Percentiles rank a stretch among this genome's conserved stretches.
phyloP scores from a whole-genome alignment of 208 protist genomes.

The Borovskyia barvae region DNA sequence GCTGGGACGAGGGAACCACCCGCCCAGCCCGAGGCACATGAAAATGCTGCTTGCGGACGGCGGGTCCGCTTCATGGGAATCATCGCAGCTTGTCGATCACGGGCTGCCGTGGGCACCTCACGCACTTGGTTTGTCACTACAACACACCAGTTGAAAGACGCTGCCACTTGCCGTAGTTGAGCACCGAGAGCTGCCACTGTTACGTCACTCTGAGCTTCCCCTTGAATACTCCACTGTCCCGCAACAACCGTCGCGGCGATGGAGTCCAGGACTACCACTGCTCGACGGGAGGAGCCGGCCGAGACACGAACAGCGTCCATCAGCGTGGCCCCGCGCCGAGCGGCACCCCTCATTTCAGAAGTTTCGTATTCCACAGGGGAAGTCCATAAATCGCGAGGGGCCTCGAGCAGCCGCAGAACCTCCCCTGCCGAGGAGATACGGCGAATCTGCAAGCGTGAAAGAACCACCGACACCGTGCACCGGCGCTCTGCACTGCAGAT shows the following conservation, averaged over 20 bases:
- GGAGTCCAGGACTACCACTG: conserved; percentile 69
- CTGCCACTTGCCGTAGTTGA: conserved; percentile 39
- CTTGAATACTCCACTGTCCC: conserved; percentile 6
- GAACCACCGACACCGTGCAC: conserved; percentile 25
- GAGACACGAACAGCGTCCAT: conserved; percentile 18
- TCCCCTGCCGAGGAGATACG: conserved; percentile 31
- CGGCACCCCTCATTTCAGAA: not conserved
- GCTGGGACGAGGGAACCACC: conserved; percentile 31
- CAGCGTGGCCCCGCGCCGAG: conserved; percentile 6
- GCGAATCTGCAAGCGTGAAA: conserved; percentile 49
- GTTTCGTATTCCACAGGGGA: too few relatives aligned
- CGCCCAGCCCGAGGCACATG: not conserved
- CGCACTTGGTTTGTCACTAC: conserved; percentile 68
- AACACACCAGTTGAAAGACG: conserved; percentile 35
- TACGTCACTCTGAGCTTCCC: not conserved
- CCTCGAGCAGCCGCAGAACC: conserved; percentile 32
- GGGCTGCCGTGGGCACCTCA: conserved; percentile 11
- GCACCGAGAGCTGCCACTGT: conserved; percentile 23
- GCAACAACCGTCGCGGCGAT: conserved; percentile 42
- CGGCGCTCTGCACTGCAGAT: conserved; percentile 20
- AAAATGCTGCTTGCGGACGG: not conserved
- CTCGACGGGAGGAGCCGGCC: conserved; percentile 19
- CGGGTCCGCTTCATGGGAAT: conserved; percentile 10
- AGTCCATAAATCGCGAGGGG: not conserved
- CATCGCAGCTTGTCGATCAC: not conserved